A percentile compares a stretch with the other conserved stretches of the same genome.
phyloP scores from a whole-genome alignment of 257 asterid species.

The Forsythia suspensa region DNA sequence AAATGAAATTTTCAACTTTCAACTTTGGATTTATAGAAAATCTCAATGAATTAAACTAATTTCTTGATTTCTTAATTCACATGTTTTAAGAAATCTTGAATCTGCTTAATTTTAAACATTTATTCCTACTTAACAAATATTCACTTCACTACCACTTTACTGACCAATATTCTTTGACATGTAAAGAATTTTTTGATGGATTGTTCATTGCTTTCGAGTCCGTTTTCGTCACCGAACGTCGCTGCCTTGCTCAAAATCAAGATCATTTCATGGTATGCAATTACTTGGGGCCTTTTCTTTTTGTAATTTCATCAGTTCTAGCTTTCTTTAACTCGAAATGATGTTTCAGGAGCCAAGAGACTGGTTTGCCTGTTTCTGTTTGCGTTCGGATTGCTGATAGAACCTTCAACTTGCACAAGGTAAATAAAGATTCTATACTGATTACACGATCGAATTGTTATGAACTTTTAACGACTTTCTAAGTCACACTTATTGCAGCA shows the following conservation, averaged over 20 bases:
- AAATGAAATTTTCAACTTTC: no score
- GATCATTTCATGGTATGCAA: conserved; percentile 59
- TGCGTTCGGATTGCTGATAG: conserved; percentile 51
- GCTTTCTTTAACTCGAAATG: neutral
- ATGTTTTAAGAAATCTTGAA: conserved; percentile 31
- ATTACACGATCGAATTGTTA: neutral
- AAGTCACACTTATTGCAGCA: conserved; percentile 28
- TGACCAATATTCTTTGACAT: conserved; percentile 16
- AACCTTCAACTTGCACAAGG: conserved; percentile 74
- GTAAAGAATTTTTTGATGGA: conserved; percentile 22
- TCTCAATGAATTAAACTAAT: neutral
- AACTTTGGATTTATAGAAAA: neutral
- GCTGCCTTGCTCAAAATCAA: conserved; percentile 70
- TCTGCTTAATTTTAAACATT: conserved; percentile 25
- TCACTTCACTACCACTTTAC: neutral
- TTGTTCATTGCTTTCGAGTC: conserved; percentile 42
- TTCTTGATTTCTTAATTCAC: conserved; percentile 8
- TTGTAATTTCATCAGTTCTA: neutral
- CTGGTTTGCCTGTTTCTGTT: conserved; percentile 62
- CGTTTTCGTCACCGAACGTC: conserved; percentile 61
- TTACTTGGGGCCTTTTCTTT: neutral
- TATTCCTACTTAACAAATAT: conserved; percentile 16
- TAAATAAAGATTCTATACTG: conserved; percentile 14
- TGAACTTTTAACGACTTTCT: neutral
- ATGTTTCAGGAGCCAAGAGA: conserved; percentile 65